Evolutionary conservation across 352 stramenopile genomes (phyloP).

Genomic region (Phytopythium chamaehyphon): DNA sequence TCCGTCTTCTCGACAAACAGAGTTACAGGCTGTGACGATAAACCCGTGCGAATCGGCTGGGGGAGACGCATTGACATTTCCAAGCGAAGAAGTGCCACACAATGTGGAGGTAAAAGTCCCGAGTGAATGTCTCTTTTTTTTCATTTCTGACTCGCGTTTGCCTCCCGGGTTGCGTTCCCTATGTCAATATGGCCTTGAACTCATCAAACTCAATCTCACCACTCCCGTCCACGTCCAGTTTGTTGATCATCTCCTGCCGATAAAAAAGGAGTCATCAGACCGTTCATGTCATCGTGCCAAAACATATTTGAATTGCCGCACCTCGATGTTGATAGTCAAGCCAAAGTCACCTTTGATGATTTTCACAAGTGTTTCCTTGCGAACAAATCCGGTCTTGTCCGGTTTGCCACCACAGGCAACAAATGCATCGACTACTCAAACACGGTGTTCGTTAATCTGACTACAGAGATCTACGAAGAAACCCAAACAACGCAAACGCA

Average conservation of each 20-base stretch:
- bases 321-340: conserved; percentile 96
- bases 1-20: too few species aligned
- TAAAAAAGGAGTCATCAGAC: too few species aligned
- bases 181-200: conserved; percentile 91
- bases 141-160: not conserved
- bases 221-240: conserved; percentile 92
- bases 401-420: conserved; percentile 93
- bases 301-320: conserved; percentile 4
- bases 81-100: too few species aligned
- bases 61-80: too few species aligned
- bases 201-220: conserved; percentile 97
- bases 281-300: too few species aligned
- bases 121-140: not conserved
- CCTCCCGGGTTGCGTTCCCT: conserved; percentile 2
- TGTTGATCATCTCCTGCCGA: conserved; percentile 92
- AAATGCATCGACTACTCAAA: conserved; percentile 89
- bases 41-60: too few species aligned
- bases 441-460: not conserved
- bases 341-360: conserved; percentile 97
- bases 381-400: conserved; percentile 92
- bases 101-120: not conserved
- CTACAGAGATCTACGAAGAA: too few species aligned
- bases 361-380: conserved; percentile 85
- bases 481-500: conserved; percentile 24
- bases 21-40: too few species aligned